Percentiles rank a stretch among this genome's conserved stretches.
Evolutionary conservation across 1,284 basidiomycete species (phyloP).

Genomic region (Ustilago shanxiensis): DNA sequence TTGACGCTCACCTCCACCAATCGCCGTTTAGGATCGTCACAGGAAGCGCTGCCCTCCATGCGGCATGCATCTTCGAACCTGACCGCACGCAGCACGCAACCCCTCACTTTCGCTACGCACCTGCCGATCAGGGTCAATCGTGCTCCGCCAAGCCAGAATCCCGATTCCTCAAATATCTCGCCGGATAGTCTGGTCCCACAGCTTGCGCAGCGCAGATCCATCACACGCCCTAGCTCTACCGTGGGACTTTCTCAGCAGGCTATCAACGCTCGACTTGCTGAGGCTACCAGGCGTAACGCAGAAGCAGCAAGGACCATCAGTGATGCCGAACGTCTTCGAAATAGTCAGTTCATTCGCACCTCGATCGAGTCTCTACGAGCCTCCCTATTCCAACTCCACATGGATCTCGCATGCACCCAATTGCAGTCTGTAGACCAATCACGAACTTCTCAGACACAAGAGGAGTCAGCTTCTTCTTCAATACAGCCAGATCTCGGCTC

Average conservation of each 20-base stretch:
- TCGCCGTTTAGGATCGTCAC: constrained; percentile 1
- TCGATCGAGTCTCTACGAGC: constrained; percentile 48
- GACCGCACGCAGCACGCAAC: neutral
- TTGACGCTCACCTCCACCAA: constrained; percentile 13
- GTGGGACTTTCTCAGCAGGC: constrained; percentile 9
- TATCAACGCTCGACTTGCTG: constrained; percentile 29
- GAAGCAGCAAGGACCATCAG: constrained; percentile 35
- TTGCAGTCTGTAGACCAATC: constrained; percentile 18
- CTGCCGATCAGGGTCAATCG: neutral
- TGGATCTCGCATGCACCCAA: constrained; percentile 34
- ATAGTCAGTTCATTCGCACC: constrained; percentile 32
- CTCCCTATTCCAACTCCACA: constrained; percentile 35
- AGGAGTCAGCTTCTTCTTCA: neutral
- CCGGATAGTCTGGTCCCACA: constrained; percentile 2
- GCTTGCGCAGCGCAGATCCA: constrained; percentile 4
- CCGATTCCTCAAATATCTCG: neutral
- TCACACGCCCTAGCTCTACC: neutral
- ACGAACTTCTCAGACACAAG: neutral
- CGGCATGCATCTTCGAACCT: neutral
- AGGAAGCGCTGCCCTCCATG: neutral
- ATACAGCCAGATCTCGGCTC: constrained; percentile 12
- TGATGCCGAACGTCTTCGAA: constrained; percentile 34
- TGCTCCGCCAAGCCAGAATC: neutral
- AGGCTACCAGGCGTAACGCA: constrained; percentile 38
- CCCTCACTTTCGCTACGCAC: neutral